phyloP scores from a whole-genome alignment of 2,329 filamentous ascomycete genomes.

The Phaeosphaeria sp. region DNA sequence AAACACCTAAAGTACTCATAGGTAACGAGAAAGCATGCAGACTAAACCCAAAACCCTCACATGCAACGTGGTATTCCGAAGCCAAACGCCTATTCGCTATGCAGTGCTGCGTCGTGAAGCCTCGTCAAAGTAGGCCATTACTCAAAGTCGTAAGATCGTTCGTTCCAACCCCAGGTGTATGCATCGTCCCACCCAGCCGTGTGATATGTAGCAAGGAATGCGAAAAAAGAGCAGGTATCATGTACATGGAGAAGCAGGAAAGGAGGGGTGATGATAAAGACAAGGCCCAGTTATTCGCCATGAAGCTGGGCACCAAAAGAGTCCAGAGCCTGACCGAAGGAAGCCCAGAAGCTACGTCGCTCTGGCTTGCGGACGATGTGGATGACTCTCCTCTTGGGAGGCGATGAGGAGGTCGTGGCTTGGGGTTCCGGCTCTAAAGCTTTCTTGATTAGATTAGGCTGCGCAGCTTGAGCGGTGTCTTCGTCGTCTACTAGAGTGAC shows the following conservation, averaged over 20 bases:
- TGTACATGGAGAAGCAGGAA: background rate
- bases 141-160: background rate
- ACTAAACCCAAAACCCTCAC: background rate
- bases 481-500: conserved; percentile 10
- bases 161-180: background rate
- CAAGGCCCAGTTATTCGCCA: background rate
- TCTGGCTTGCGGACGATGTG: conserved; percentile 18
- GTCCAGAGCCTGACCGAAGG: conserved; percentile 29
- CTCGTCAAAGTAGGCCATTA: background rate
- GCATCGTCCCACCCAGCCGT: background rate
- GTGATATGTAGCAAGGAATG: background rate
- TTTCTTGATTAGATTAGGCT: conserved; percentile 7
- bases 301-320: conserved; percentile 17
- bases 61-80: background rate
- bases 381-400: conserved; percentile 6
- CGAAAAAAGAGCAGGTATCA: background rate
- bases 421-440: conserved; percentile 8
- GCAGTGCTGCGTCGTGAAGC: background rate
- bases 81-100: background rate
- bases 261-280: background rate
- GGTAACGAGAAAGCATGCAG: background rate
- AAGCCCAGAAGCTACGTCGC: conserved; percentile 26
- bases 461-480: conserved; percentile 2
- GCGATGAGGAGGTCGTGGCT: background rate
- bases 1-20: background rate